These are phyloP conservation scores for Laguncularia racemosa DNA, from an alignment of 345 rosid species.

Conservation along the genomic window DNA sequence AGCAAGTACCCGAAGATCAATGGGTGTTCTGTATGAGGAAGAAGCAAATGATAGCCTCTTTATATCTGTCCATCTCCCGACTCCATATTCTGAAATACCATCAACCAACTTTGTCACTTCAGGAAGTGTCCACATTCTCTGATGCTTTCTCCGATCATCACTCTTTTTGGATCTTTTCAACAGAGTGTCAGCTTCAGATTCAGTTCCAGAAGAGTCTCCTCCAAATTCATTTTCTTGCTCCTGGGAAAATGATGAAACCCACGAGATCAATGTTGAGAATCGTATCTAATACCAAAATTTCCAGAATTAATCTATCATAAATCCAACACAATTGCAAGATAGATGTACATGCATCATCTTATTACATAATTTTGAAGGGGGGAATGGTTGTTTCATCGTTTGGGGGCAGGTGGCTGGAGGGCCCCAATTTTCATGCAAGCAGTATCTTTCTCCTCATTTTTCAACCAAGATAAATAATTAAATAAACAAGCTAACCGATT, in stretches of 20 bases:
- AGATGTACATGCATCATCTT: too few species aligned
- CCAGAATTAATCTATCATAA: too few species aligned
- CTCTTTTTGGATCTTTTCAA: conserved; percentile 32
- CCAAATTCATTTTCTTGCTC: conserved; percentile 35
- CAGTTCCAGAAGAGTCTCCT: conserved; percentile 39
- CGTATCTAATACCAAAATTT: background rate
- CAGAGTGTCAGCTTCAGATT: conserved; percentile 43
- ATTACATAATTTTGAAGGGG: too few species aligned
- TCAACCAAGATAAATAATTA: too few species aligned
- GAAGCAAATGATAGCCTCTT: conserved; percentile 60
- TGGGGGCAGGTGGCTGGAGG: too few species aligned
- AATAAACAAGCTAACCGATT: too few species aligned
- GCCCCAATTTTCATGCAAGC: too few species aligned
- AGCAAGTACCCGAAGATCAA: conserved; percentile 77
- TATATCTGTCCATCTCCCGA: conserved; percentile 92
- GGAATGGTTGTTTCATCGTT: too few species aligned
- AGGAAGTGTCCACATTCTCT: conserved; percentile 74
- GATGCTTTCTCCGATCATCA: conserved; percentile 74
- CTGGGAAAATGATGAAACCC: background rate
- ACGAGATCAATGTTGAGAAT: background rate
- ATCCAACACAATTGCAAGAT: too few species aligned
- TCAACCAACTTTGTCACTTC: conserved; percentile 79
- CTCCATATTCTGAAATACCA: conserved; percentile 80
- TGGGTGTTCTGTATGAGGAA: conserved; percentile 63
- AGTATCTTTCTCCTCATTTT: too few species aligned